Evolutionary conservation across 2,329 filamentous ascomycete species (phyloP).

Genomic region (Nigrograna mackinnonii): DNA sequence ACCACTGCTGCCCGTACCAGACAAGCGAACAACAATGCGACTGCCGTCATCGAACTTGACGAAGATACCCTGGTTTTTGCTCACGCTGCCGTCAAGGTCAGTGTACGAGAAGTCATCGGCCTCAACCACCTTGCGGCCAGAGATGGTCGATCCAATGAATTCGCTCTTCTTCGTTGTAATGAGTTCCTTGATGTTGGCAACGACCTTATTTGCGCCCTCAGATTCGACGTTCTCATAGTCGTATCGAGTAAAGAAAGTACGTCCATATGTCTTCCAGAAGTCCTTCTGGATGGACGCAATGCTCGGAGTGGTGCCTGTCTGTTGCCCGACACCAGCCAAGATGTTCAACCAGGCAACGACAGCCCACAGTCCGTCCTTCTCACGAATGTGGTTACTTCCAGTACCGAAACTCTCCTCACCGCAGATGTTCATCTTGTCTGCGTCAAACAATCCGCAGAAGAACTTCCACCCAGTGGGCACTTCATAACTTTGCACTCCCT

Average conservation of each 20-base stretch:
- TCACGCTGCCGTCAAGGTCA: slow-evolving; percentile 94
- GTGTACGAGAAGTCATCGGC: slow-evolving; percentile 98
- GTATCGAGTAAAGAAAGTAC: slow-evolving; percentile 98
- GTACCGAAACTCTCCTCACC: slow-evolving; percentile 98
- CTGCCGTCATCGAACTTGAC: slow-evolving; percentile 93
- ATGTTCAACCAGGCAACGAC: slow-evolving; percentile 98
- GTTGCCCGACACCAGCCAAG: slow-evolving; percentile 88
- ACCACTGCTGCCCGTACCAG: slow-evolving; percentile 91
- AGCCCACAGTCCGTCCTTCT: slow-evolving; percentile 98
- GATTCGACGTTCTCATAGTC: slow-evolving; percentile 96
- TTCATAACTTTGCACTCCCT: slow-evolving; percentile 90
- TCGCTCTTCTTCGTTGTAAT: slow-evolving; percentile 69
- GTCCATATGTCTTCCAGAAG: slow-evolving; percentile 95
- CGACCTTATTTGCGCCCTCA: slow-evolving; percentile 87
- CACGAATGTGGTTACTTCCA: slow-evolving; percentile 96
- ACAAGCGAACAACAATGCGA: slow-evolving; percentile 92
- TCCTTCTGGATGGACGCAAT: slow-evolving; percentile 96
- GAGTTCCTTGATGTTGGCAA: slow-evolving; percentile 77
- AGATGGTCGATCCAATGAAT: slow-evolving; percentile 83
- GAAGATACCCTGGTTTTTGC: slow-evolving; percentile 94
- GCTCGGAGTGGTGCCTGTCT: slow-evolving; percentile 80
- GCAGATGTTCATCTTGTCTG: slow-evolving; percentile 99
- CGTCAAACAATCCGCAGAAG: slow-evolving; percentile 93
- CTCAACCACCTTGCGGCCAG: slow-evolving; percentile 81
- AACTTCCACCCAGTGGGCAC: slow-evolving; percentile 99